Evolutionary conservation across 352 stramenopile genomes (phyloP).

Genomic region (Blastocystis sp.): DNA sequence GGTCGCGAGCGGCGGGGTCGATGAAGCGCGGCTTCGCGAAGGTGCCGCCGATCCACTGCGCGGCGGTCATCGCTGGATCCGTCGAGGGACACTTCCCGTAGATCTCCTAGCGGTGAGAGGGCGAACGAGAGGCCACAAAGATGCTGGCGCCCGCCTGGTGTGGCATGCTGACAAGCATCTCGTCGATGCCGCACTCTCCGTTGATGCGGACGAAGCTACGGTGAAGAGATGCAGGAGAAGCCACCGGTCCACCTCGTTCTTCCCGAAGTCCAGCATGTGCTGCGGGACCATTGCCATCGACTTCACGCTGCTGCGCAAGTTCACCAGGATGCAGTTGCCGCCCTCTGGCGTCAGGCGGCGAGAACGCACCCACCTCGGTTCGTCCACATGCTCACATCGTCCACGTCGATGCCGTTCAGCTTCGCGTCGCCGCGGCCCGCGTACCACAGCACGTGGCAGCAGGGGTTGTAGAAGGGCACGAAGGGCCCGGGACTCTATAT

Average conservation of each 20-base stretch:
- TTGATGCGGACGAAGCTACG: constrained; percentile 36
- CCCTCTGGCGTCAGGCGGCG: neutral
- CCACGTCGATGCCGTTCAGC: constrained; percentile 32
- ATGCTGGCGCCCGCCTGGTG: constrained; percentile 23
- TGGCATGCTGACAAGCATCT: neutral
- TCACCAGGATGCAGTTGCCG: constrained; percentile 11
- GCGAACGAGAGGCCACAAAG: neutral
- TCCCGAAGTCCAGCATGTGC: neutral
- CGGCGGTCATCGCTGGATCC: neutral
- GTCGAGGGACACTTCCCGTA: neutral
- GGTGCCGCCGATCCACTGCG: neutral
- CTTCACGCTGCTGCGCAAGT: neutral
- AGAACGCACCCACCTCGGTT: neutral
- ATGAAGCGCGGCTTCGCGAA: neutral
- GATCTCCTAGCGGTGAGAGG: neutral
- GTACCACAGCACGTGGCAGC: constrained; percentile 37
- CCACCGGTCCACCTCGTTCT: constrained; percentile 32
- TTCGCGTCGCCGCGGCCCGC: constrained; percentile 3
- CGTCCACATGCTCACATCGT: constrained; percentile 33
- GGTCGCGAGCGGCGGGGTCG: neutral
- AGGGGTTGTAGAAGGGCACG: constrained; percentile 40
- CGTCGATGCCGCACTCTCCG: constrained; percentile 9
- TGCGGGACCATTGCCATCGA: constrained; percentile 9
- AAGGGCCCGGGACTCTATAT: constrained; percentile 33
- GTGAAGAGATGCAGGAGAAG: neutral